Base-by-base conservation (phyloP, 306 rosid species). In the Alnus glutinosa region DNA sequence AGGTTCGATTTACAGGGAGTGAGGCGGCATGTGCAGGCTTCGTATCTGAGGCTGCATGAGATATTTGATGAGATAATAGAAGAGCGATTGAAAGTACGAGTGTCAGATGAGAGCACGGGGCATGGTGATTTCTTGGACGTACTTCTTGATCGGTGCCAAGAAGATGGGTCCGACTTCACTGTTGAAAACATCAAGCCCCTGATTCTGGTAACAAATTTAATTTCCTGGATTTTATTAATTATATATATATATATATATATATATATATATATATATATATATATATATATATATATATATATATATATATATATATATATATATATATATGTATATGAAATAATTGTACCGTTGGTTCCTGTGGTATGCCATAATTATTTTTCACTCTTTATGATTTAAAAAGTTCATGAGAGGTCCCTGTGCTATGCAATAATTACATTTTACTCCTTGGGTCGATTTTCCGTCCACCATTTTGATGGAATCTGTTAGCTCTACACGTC, bases 121-220 rank as follows among this genome's bases (percentile, higher is more conserved):
- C 18, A 70, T 30, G 90, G 83, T 9, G 91, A 89, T 77, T 87
- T 89, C 81, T 77, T 89, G 73, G 93, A 89, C 48, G 83, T 87
- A 13, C 77, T 80, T 81, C 91, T 89, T 42, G 89, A 89, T 80
- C 86, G 86, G 1, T 81, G 85, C 74, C 55, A 77, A 19, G 63
- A 61, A 0, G 72, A 84, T 0, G 76, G 15, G 30, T 80, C 85
- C 0, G 77, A 62, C 70, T 85, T 89, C 73, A 89, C 32, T 11
- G 52, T 83, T 19, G 67, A 79, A 8, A 85, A 74, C 55, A 87
- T 89, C 81, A 87, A 85, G 83, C 89, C 93, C 0, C 30, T 89
- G 44, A 82, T 89, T 71, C 79, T 87, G 91, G 93, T 89, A 76
- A 62, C 12, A 28, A 18, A 8, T 52, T 72, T 0, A 8, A 0